A percentile compares a stretch with the other conserved stretches of the same genome.
These are phyloP conservation scores for Termitomyces sp. DNA, from an alignment of 768 basidiomycete genomes.

Conservation along the genomic window DNA sequence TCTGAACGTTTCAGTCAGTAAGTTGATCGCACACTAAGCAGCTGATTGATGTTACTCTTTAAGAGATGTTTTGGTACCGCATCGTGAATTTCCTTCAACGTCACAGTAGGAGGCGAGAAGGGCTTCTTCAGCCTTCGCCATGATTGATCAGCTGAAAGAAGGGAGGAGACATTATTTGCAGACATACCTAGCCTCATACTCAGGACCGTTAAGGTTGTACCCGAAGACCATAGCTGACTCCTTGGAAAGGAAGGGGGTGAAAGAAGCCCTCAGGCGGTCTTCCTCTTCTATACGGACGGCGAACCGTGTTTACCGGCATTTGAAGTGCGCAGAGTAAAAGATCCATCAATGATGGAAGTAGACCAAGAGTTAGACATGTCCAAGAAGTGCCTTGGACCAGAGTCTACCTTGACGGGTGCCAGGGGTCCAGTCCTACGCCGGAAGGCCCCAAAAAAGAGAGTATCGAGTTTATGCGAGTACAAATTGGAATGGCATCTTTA, in stretches of 20 bases:
- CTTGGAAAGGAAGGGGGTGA: slow-evolving; percentile 2
- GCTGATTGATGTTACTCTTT: slow-evolving; percentile 21
- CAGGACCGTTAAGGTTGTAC: slow-evolving; percentile 27
- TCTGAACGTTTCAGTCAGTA: slow-evolving; percentile 16
- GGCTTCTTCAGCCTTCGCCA: slow-evolving; percentile 31
- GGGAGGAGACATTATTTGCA: neutral
- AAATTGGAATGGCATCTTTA: neutral
- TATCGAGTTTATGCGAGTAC: too few species aligned
- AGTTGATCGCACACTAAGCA: neutral
- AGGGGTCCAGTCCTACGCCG: neutral
- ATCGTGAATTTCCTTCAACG: slow-evolving; percentile 48
- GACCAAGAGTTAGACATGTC: neutral
- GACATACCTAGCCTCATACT: slow-evolving; percentile 33
- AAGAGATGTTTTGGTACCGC: slow-evolving; percentile 50
- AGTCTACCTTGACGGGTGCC: slow-evolving; percentile 2
- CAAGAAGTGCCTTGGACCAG: neutral
- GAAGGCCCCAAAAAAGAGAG: too few species aligned
- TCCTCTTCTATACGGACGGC: slow-evolving; percentile 5
- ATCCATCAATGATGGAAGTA: slow-evolving; percentile 5
- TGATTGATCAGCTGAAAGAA: neutral
- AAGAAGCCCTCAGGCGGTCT: neutral
- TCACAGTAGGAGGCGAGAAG: slow-evolving; percentile 43
- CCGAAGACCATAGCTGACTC: slow-evolving; percentile 19
- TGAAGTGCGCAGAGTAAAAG: slow-evolving; percentile 6
- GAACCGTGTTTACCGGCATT: slow-evolving; percentile 5